A percentile compares a stretch with the other conserved stretches of the same genome.
phyloP scores from a whole-genome alignment of 225 moss, liverwort and hornwort genomes.

The Marchantia polymorpha region DNA sequence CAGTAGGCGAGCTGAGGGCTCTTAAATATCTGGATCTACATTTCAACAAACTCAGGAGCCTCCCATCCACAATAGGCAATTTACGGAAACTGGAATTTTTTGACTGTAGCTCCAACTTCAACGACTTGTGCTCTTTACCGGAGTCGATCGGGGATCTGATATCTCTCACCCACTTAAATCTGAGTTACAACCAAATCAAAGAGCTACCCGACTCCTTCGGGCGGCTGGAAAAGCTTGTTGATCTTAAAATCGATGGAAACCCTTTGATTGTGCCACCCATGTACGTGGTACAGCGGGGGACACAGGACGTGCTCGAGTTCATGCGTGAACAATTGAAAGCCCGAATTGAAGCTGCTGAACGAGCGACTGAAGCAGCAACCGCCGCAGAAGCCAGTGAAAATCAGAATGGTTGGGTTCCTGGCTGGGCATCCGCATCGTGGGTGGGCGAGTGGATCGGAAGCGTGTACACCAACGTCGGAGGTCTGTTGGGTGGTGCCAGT shows the following conservation, averaged over 20 bases:
- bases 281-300: constrained; percentile 64
- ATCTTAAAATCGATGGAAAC: constrained; percentile 78
- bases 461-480: constrained; percentile 41
- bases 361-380: constrained; percentile 38
- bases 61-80: constrained; percentile 74
- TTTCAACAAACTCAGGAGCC: constrained; percentile 80
- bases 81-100: constrained; percentile 62
- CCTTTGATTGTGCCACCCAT: constrained; percentile 68
- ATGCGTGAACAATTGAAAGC: constrained; percentile 62
- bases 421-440: constrained; percentile 61
- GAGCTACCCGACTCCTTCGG: constrained; percentile 86
- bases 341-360: constrained; percentile 54
- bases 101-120: constrained; percentile 92
- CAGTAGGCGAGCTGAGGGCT: constrained; percentile 83
- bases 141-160: constrained; percentile 78
- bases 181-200: constrained; percentile 91
- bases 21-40: constrained; percentile 74
- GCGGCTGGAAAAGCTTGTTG: constrained; percentile 65
- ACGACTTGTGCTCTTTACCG: constrained; percentile 63
- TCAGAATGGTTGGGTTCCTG: constrained; percentile 59
- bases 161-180: constrained; percentile 59
- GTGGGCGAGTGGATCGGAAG: constrained; percentile 67
- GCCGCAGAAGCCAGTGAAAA: constrained; percentile 27
- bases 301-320: constrained; percentile 62
- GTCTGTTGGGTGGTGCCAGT: constrained; percentile 25